Base-by-base conservation (phyloP, 331 rosid species). In the Malus hybrid region DNA sequence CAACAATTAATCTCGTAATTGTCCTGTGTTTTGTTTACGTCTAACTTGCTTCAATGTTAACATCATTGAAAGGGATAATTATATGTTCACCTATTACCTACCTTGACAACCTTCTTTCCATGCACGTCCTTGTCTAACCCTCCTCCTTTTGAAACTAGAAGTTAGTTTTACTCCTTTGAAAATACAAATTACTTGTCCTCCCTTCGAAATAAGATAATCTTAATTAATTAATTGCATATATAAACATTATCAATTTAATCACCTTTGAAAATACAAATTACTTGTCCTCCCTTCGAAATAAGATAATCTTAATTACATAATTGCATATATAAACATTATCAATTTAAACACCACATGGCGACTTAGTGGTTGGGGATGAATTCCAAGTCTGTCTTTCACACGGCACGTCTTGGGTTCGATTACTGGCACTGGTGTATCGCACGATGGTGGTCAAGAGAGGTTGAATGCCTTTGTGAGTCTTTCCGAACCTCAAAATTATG, bases 41-140 rank as follows among this genome's bases (percentile, higher is more conserved):
- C 18, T 60, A 60, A 74, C 36, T 60, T 44, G 72, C 74, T 29
- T 33, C 77, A 26, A 53, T 16, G 24, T 39, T 34, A 69, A 69
- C 69, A 66, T 80, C 72, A 53, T 61, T 64, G 76, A 68, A 62
- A 77, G 70, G 34, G 71, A 63, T 69, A 65, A 78, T 20, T 75
- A 63, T 15, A 61, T 61, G 75, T n/a, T 75, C 26, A 62, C n/a
- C n/a, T 6, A 13, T 9, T 55, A 80, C 82, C 82, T 36, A 80
- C 73, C 84, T 77, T 70, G 74, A 84, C 84, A 67, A 84, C 83
- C 81, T 75, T 71, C 76, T 75, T 67, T 57, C 58, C 12, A 4
- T 60, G 20, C 13, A 24, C 14, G 29, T 61, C 66, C 30, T 62
- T 62, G 64, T 81, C 73, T 60, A 60, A 60, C 52, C 16, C 15